Evolutionary conservation across 257 asterid species (phyloP).

Genomic region (Mentha longifolia): DNA sequence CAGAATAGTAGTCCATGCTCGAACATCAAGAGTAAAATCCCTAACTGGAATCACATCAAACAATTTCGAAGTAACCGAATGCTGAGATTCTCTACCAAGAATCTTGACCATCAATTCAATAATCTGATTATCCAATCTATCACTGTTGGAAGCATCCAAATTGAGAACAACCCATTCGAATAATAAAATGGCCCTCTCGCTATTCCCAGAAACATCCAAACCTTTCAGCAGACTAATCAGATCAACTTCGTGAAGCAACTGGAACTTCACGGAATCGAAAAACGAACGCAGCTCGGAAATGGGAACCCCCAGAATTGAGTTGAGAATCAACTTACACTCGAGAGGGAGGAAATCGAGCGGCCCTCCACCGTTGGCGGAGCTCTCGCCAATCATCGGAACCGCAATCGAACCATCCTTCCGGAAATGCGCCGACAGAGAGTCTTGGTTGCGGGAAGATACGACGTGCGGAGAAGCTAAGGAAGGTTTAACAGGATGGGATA

Average conservation of each 20-base stretch:
- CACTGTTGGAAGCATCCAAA: constrained; percentile 45
- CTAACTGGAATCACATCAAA: constrained; percentile 73
- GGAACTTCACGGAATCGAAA: constrained; percentile 61
- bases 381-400: constrained; percentile 40
- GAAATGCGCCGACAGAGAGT: constrained; percentile 46
- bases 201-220: constrained; percentile 64
- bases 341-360: constrained; percentile 71
- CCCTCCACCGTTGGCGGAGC: constrained; percentile 35
- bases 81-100: constrained; percentile 92
- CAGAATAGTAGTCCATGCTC: constrained; percentile 83
- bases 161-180: constrained; percentile 88
- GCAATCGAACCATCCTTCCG: constrained; percentile 42
- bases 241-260: constrained; percentile 66
- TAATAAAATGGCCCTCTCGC: constrained; percentile 74
- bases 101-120: constrained; percentile 81
- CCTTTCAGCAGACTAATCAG: constrained; percentile 76
- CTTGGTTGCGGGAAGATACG: constrained; percentile 41
- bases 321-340: constrained; percentile 74
- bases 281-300: constrained; percentile 53
- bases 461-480: constrained; percentile 44
- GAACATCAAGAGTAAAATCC: constrained; percentile 67
- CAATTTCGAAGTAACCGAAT: constrained; percentile 65
- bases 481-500: constrained; percentile 54
- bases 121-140: constrained; percentile 66
- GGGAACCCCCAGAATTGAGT: constrained; percentile 65